Evolutionary conservation across 305 asterid genomes (phyloP), one percentile per base, ranked within the genome.

Genomic region (Salvia sclarea): DNA sequence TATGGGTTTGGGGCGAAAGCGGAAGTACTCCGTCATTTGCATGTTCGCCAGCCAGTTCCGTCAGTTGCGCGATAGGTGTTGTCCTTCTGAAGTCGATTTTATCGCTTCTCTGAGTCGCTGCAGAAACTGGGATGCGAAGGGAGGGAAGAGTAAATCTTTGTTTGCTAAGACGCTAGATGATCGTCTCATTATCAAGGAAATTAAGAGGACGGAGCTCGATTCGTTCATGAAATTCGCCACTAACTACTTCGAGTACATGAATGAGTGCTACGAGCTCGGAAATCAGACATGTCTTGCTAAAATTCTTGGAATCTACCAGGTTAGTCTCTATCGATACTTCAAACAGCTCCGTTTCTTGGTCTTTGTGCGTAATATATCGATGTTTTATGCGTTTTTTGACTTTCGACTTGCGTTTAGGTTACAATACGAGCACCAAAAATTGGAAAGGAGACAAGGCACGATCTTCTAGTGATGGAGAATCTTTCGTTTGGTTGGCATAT

Each of bases 211-310:
- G 0, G 99, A 94, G 45, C 88, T 87, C 24, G 96, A 89, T 48
- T 92, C 99, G 0, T 91, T 94, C 82, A 66, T 86, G 81, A 83
- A 86, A 80, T 94, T 94, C 25, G 97, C 95, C 43, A 79, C 82
- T 0, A 78, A 72, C 53, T 94, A 91, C 81, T 94, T 94, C 64
- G 82, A 79, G 47, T 94, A 94, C 81, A 91, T 94, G 96, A 86
- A 78, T 52, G 82, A 91, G 81, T 94, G 99, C 81, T 81, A 80
- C 53, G 95, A 80, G 71, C 77, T 65, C 31, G 89, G 90, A 40
- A 94, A 91, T 61, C 99, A 91, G 81, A 91, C 99, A 16, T 94
- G 98, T 70, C 99, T 94, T 61, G 99, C 99, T 30, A 94, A 94
- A 80, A 89, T 94, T 78, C 89, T 94, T 17, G 99, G 99, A 62